phyloP scores from a whole-genome alignment of 352 stramenopile species.

The Albugo candida region DNA sequence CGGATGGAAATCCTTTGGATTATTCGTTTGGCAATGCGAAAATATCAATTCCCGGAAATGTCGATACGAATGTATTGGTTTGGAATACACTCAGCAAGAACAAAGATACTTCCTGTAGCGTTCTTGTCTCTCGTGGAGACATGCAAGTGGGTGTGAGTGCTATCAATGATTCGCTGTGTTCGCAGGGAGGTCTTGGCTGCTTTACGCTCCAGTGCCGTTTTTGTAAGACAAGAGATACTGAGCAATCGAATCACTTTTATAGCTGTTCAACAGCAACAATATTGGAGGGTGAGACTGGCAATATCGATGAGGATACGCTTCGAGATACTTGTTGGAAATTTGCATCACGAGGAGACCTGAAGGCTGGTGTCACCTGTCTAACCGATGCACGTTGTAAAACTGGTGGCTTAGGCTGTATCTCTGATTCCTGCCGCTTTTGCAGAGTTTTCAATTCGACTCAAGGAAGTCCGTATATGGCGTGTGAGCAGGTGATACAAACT shows the following conservation, averaged over 20 bases:
- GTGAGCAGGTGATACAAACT: neutral
- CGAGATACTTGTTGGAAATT: too few species aligned
- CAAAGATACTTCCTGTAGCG: neutral
- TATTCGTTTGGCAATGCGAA: neutral
- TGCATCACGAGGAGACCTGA: constrained; percentile 5
- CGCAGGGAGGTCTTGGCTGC: constrained; percentile 4
- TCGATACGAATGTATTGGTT: neutral
- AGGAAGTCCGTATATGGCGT: neutral
- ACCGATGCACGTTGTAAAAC: constrained; percentile 7
- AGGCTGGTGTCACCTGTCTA: constrained; percentile 8
- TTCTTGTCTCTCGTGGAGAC: constrained; percentile 1
- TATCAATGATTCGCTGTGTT: constrained; percentile 4
- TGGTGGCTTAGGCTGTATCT: constrained; percentile 12
- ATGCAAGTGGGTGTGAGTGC: constrained; percentile 1
- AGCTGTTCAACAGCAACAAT: too few species aligned
- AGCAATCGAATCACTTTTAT: neutral
- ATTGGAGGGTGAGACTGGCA: too few species aligned
- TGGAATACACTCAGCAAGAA: neutral
- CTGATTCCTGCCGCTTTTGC: constrained; percentile 11
- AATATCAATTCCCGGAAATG: neutral
- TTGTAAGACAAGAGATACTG: constrained; percentile 8
- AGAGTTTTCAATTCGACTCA: constrained; percentile 2
- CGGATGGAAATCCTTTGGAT: neutral
- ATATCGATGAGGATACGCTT: too few species aligned
- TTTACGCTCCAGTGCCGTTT: constrained; percentile 7